phyloP scores from a whole-genome alignment of 164 flowering plant species.

The Dillenia turbinata region DNA sequence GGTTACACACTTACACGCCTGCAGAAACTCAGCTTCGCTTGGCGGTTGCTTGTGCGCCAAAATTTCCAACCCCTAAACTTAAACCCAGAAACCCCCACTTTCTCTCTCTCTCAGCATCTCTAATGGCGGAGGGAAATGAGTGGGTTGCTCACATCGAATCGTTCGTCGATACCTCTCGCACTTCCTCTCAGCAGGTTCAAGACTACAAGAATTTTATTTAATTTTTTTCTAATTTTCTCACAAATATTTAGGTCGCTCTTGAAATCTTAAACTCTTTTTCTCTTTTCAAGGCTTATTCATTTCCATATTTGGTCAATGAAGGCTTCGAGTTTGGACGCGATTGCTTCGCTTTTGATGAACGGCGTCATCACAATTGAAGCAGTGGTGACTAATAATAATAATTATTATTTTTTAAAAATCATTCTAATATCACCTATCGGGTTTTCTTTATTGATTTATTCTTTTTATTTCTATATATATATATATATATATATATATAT shows the following conservation, averaged over 20 bases:
- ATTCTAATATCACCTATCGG: not conserved
- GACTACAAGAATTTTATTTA: not conserved
- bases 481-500: not conserved
- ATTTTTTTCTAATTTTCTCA: not conserved
- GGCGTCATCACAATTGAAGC: constrained; percentile 45
- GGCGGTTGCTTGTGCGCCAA: too few relatives aligned
- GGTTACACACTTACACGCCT: too few relatives aligned
- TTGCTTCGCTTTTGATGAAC: constrained; percentile 56
- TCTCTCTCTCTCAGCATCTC: not conserved
- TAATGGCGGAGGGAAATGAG: constrained; percentile 46
- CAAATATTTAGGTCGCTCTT: not conserved
- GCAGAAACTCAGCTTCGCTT: too few relatives aligned
- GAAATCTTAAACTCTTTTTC: not conserved
- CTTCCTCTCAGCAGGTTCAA: constrained; percentile 66
- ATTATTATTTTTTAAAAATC: not conserved
- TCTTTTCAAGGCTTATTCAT: not conserved
- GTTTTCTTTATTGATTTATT: not conserved
- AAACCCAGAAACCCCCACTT: constrained; percentile 15
- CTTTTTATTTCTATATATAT: not conserved
- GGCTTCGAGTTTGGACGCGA: constrained; percentile 58
- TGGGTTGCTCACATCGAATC: constrained; percentile 60
- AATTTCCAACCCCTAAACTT: too few relatives aligned
- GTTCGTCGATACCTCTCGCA: constrained; percentile 54
- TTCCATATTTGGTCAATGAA: constrained; percentile 20
- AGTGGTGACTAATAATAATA: constrained; percentile 36